phyloP scores from a whole-genome alignment of 805 yeast genomes.

The Lipomyces sp. region DNA sequence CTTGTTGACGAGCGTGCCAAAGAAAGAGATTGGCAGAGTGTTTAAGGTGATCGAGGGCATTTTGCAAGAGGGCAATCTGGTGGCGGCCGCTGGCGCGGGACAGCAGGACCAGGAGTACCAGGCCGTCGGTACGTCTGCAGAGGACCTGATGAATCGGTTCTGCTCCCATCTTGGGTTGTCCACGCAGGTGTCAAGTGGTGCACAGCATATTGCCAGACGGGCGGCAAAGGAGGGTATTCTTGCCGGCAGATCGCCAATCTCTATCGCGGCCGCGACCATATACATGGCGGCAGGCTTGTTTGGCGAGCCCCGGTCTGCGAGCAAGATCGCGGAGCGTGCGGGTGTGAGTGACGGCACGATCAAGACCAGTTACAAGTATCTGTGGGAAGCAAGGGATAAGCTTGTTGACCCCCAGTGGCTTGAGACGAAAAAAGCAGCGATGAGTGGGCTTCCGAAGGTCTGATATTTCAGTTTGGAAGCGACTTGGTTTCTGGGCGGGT shows the following conservation, averaged over 20 bases:
- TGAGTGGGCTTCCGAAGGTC: slow-evolving; percentile 45
- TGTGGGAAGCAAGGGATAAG: slow-evolving; percentile 68
- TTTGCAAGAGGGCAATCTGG: slow-evolving; percentile 31
- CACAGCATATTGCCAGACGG: slow-evolving; percentile 85
- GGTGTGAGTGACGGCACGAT: slow-evolving; percentile 98
- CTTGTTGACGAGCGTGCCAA: slow-evolving; percentile 89
- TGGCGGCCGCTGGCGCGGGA: slow-evolving; percentile 32
- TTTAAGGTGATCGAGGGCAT: slow-evolving; percentile 67
- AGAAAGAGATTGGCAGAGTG: slow-evolving; percentile 79
- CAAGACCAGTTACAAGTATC: slow-evolving; percentile 80
- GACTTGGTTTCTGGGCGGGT: too few species aligned
- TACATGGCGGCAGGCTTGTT: slow-evolving; percentile 92
- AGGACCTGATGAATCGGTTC: slow-evolving; percentile 90
- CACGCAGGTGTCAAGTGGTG: slow-evolving; percentile 82
- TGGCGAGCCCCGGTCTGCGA: slow-evolving; percentile 68
- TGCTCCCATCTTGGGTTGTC: slow-evolving; percentile 90
- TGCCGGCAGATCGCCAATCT: slow-evolving; percentile 95
- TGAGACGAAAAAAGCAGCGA: slow-evolving; percentile 58
- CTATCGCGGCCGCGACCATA: slow-evolving; percentile 96
- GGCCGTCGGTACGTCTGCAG: slow-evolving; percentile 86
- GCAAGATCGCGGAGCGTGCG: slow-evolving; percentile 82
- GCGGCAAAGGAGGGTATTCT: slow-evolving; percentile 89
- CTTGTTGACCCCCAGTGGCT: slow-evolving; percentile 78
- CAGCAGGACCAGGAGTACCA: slow-evolving; percentile 45
- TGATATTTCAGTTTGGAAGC: too few species aligned